Conservation (phyloP, 2,329 filamentous ascomycete species). For the Colletotrichum lentis region DNA sequence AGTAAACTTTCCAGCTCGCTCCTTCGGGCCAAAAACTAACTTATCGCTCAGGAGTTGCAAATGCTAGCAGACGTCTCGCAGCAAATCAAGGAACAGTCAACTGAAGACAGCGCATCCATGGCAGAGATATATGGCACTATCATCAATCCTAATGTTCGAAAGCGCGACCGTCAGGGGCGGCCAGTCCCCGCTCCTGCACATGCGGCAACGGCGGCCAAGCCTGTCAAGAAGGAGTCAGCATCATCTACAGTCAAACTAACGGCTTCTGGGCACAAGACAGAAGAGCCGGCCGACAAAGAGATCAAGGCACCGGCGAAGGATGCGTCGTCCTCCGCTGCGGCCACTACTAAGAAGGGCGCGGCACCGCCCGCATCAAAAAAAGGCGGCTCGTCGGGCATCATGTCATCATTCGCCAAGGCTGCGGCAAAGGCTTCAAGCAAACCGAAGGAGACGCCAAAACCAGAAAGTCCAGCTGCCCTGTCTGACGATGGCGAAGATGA, state of each 20-base stretch:
- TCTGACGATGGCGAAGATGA: slow-evolving; percentile 63
- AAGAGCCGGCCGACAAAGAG: slow-evolving; percentile 47
- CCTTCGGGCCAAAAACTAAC: not conserved
- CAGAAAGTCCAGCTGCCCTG: slow-evolving; percentile 49
- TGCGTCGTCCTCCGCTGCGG: slow-evolving; percentile 47
- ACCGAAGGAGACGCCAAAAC: slow-evolving; percentile 25
- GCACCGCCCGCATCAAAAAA: slow-evolving; percentile 59
- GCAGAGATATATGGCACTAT: slow-evolving; percentile 77
- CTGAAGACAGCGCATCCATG: slow-evolving; percentile 66
- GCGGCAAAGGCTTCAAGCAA: slow-evolving; percentile 44
- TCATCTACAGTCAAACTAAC: slow-evolving; percentile 37
- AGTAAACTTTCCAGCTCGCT: slow-evolving; percentile 48
- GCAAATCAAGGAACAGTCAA: slow-evolving; percentile 65
- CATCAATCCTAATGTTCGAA: slow-evolving; percentile 72
- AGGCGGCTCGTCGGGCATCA: slow-evolving; percentile 67
- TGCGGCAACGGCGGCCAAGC: slow-evolving; percentile 43
- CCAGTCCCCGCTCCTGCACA: slow-evolving; percentile 40
- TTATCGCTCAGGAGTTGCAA: slow-evolving; percentile 64
- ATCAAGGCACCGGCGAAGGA: slow-evolving; percentile 52
- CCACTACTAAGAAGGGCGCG: slow-evolving; percentile 51
- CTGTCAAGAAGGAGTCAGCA: slow-evolving; percentile 47
- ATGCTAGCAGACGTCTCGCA: slow-evolving; percentile 74
- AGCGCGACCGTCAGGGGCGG: slow-evolving; percentile 54
- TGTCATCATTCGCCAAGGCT: slow-evolving; percentile 80
- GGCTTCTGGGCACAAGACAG: slow-evolving; percentile 39